Evolutionary conservation across 169 alveolate genomes (phyloP), one percentile per base, ranked within the genome.

Genomic region (Plasmodium cynomolgi): DNA sequence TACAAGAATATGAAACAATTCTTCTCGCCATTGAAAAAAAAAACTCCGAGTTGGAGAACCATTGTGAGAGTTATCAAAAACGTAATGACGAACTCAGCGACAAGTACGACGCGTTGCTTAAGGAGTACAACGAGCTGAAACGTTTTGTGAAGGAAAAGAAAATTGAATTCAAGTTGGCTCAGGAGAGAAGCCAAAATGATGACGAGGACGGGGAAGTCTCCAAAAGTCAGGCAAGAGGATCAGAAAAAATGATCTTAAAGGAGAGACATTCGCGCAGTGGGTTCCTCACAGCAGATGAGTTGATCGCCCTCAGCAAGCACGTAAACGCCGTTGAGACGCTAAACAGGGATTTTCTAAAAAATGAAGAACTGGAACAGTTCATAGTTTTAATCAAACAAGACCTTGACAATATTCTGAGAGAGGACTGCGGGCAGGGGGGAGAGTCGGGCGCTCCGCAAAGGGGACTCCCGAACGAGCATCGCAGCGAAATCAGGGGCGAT

Each of bases 1-100:
- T 88, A 37, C 62, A 47, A 3, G 84, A 88, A 88, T 88, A 88
- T 88, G 91, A 88, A 23, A 90, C 81, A 26, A 88, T 88, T 8
- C 13, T 88, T 58, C 58, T 80, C 71, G 74, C 73, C 47, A 73
- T 88, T 73, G 94, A 88, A 71, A 79, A 80, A 62, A 88, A 88
- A 54, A 88, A 88, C 54, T 26, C 71, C 29, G 91, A 88, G 47
- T 33, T 88, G 73, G 94, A 88, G 72, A 80, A 88, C 50, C 44
- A 88, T 39, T 88, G 90, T 62, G 91, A 88, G 72, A 41, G 33
- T 56, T 88, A 58, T 9, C 41, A 80, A 80, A 56, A 88, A 80
- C 84, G 34, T 11, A 88, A 88, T 68, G 31, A 68, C 37, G 90
- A 88, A 11, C 15, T 88, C 54, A 80, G 33, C 72, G 84, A 62